Evolutionary conservation across 495 filamentous ascomycete genomes (phyloP), one percentile per base, ranked within the genome.

Genomic region (Trichoderma gamsii): DNA sequence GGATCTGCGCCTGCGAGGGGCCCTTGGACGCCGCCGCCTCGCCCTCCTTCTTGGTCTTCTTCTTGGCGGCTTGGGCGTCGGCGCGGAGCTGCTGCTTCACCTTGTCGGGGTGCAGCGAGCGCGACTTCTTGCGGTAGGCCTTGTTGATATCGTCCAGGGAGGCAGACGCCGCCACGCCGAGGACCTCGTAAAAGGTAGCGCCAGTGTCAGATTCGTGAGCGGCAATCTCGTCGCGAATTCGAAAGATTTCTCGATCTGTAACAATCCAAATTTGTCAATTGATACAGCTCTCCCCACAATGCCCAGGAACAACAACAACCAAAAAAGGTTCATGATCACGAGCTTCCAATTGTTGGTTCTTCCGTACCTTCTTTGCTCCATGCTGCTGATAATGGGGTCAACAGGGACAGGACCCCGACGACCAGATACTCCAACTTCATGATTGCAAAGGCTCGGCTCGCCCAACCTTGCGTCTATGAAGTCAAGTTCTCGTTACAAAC

Each of bases 171-270:
- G 70, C 73, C 63, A 96, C 82, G 72, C 89, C 93, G 66, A 99
- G 79, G 80, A 96, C 95, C 73, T 95, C 90, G 85, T 99, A 99
- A 83, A 98, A 99, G 68, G 92, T 96, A 66, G 92, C 85, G 69
- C 90, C 89, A 64, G 81, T 67, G 35, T 93, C 96, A 8, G 9
- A 15, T 79, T 98, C 93, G 70, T 85, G 74, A 16, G 87, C 79
- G 63, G 86, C 80, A 49, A 99, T 79, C 73, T 98, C 96, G 80
- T 97, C 92, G 70, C 87, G 88, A 68, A 98, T 83, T 67, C 91
- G 88, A 80, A 99, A 99, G 79, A 99, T 98, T 81, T 99, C 95
- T 74, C 94, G 90, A 78, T 99, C 95, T 97, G 73, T 41, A 32
- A 29, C 64, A 13, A 18, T 27, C 18, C 23, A 61, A 61, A 29